Evolutionary conservation across 2,329 filamentous ascomycete species (phyloP).

Genomic region (Coniella lustricola): DNA sequence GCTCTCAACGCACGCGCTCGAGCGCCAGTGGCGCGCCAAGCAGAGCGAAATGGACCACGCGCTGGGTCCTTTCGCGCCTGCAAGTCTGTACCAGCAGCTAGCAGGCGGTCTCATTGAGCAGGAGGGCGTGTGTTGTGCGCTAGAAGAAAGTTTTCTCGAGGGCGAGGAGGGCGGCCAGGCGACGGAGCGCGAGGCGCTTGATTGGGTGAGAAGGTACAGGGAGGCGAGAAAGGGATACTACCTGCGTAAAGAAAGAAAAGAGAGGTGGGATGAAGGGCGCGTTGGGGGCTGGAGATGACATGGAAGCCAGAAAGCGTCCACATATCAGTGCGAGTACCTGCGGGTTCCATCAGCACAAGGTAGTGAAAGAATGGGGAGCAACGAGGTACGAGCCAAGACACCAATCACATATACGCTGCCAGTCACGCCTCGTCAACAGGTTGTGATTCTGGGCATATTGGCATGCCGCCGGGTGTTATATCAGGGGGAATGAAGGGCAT

Average conservation of each 20-base stretch:
- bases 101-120: constrained; percentile 74
- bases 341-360: too few species aligned
- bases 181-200: constrained; percentile 72
- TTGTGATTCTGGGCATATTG: too few species aligned
- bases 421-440: too few species aligned
- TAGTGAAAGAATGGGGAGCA: too few species aligned
- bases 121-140: constrained; percentile 67
- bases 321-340: too few species aligned
- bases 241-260: constrained; percentile 76
- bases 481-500: too few species aligned
- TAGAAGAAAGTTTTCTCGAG: constrained; percentile 92
- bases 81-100: constrained; percentile 77
- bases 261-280: constrained; percentile 90
- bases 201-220: constrained; percentile 77
- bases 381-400: too few species aligned
- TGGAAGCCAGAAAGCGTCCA: too few species aligned
- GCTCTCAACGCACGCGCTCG: constrained; percentile 74
- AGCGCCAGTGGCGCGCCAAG: constrained; percentile 86
- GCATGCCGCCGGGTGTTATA: too few species aligned
- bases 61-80: constrained; percentile 76
- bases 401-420: too few species aligned
- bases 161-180: constrained; percentile 42
- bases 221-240: constrained; percentile 75
- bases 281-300: constrained; percentile 86
- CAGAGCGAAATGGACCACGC: constrained; percentile 84